A percentile compares a stretch with the other conserved stretches of the same genome.
Conservation (phyloP, 169 alveolate genomes). For the Pseudocohnilembus persalinus region DNA sequence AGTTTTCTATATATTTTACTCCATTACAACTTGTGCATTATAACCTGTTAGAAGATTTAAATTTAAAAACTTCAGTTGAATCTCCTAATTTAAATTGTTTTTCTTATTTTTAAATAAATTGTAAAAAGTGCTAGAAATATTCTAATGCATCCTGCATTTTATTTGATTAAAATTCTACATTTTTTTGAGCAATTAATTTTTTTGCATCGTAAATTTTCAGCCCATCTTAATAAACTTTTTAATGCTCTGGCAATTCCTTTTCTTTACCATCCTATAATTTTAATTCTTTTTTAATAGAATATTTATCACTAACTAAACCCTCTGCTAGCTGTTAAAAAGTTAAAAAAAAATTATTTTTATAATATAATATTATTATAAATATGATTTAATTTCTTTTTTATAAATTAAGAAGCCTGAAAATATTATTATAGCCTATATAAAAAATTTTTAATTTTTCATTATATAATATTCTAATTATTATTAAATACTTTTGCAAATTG, state of each 20-base stretch:
- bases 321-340: constrained; percentile 73
- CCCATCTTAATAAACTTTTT: constrained; percentile 78
- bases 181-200: constrained; percentile 75
- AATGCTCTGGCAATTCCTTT: constrained; percentile 54
- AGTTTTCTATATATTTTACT: constrained; percentile 54
- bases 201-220: constrained; percentile 78
- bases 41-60: constrained; percentile 61
- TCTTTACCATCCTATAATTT: constrained; percentile 60
- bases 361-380: constrained; percentile 52
- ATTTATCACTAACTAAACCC: constrained; percentile 79
- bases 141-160: constrained; percentile 86
- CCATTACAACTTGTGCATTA: constrained; percentile 74
- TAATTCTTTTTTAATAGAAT: constrained; percentile 69
- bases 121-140: constrained; percentile 67
- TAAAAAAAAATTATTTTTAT: constrained; percentile 62
- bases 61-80: constrained; percentile 71
- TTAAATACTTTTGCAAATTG: constrained; percentile 21
- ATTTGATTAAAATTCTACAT: constrained; percentile 71
- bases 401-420: background rate
- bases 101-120: constrained; percentile 65
- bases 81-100: constrained; percentile 38
- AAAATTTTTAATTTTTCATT: background rate
- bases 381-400: constrained; percentile 50
- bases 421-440: background rate
- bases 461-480: background rate